Base-by-base conservation (phyloP, 495 filamentous ascomycete species). In the Penicillium argentinense region DNA sequence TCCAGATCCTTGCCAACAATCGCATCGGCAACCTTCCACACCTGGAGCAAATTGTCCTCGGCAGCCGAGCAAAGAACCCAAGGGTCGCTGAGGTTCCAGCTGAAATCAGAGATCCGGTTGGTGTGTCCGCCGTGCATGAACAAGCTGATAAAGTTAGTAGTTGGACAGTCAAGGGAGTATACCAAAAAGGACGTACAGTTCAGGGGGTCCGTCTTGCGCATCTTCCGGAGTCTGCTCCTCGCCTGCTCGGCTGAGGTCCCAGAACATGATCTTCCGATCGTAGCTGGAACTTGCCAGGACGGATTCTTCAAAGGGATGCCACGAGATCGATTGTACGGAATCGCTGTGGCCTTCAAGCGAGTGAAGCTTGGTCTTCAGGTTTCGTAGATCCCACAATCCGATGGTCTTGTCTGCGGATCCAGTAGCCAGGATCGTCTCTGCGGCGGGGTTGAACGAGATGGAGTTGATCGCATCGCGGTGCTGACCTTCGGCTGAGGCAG, bases 61-160 rank as follows among this genome's bases (percentile, higher is more conserved):
- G 93, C 92, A 9, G 92, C 91, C 38, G 87, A 92, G 59, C 88
- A 89, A 44, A 97, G 83, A 22, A 95, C 81, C 95, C 95, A 99
- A 9, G 91, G 91, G 57, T 96, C 88, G 57, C 91, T 96, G 47
- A 83, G 79, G 63, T 97, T 99, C 91, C 92, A 99, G 73, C 85
- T 90, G 56, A 99, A 97, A 67, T 99, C 95, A 8, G 87, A 87
- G 29, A 99, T 83, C 43, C 91, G 86, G 63, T 96, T 96, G 12
- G 92, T 99, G 70, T 97, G 95, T 17, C 95, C 95, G 47, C 93
- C 95, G 56, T 99, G 95, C 93, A 99, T 99, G 65, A 99, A 99
- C 11, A 96, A 72, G 36, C 87, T 89, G 51, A 11, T 7, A 11
- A 14, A 47, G 29, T 39, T 11, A 56, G 41, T 64, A 71, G 62